A percentile compares a stretch with the other conserved stretches of the same genome.
Conservation (phyloP, 495 filamentous ascomycete species). For the Penicillium flavigenum region DNA sequence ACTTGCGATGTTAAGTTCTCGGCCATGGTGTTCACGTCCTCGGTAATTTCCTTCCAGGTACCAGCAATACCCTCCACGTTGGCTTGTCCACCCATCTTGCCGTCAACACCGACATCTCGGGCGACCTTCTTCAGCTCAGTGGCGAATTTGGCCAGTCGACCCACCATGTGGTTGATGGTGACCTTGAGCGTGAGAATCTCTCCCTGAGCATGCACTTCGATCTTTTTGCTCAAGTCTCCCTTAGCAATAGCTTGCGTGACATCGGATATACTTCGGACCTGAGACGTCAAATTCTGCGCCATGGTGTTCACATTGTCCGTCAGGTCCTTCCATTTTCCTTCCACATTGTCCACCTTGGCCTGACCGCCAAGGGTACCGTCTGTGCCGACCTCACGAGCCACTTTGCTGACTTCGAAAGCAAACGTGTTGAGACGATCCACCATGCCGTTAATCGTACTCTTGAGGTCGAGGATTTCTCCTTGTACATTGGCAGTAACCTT, state of each 20-base stretch:
- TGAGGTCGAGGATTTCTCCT: constrained; percentile 92
- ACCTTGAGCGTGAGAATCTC: constrained; percentile 93
- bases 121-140: constrained; percentile 94
- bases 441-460: constrained; percentile 99
- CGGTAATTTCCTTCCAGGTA: constrained; percentile 97
- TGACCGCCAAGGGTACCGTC: constrained; percentile 95
- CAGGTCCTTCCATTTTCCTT: constrained; percentile 99
- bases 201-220: constrained; percentile 92
- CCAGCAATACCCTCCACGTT: constrained; percentile 92
- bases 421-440: constrained; percentile 96
- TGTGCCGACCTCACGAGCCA: constrained; percentile 96
- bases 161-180: constrained; percentile 99
- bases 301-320: constrained; percentile 88
- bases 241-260: constrained; percentile 97
- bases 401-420: constrained; percentile 97
- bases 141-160: constrained; percentile 93
- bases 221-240: constrained; percentile 92
- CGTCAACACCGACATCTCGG: constrained; percentile 95
- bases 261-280: constrained; percentile 93
- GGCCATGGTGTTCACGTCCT: constrained; percentile 98
- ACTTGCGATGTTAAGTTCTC: constrained; percentile 98
- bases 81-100: constrained; percentile 98
- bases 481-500: constrained; percentile 96
- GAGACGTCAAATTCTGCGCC: constrained; percentile 92
- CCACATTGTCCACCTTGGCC: constrained; percentile 94